These are phyloP conservation scores for Debaryomyces sp. DNA, from an alignment of 1,139 yeast species.

Conservation along the genomic window DNA sequence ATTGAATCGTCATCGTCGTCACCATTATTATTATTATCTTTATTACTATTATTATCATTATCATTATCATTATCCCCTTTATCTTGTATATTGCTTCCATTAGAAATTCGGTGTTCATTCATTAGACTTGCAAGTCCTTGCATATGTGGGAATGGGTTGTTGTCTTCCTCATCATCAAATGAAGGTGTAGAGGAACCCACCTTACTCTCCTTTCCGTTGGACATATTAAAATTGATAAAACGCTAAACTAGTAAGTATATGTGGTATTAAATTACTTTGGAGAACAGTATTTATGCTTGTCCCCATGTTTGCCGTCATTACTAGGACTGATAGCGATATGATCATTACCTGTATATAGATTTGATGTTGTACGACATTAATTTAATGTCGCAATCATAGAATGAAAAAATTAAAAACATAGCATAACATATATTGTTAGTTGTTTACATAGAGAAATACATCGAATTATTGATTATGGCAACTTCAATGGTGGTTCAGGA, in stretches of 20 bases:
- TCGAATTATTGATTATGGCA: background rate
- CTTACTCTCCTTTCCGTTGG: constrained; percentile 3
- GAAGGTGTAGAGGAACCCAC: constrained; percentile 7
- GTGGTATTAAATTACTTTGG: background rate
- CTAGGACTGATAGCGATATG: background rate
- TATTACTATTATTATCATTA: constrained; percentile 7
- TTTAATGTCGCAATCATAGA: constrained; percentile 1
- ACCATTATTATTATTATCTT: constrained; percentile 8
- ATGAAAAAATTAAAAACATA: background rate
- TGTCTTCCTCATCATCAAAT: constrained; percentile 47
- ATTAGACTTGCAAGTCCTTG: constrained; percentile 34
- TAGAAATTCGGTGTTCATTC: constrained; percentile 14
- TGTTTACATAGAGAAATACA: background rate
- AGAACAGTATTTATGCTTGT: background rate
- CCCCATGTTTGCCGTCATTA: constrained; percentile 5
- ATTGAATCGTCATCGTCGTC: constrained; percentile 30
- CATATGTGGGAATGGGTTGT: constrained; percentile 53
- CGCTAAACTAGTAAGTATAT: background rate
- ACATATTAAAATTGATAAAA: background rate
- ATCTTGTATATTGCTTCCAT: constrained; percentile 5
- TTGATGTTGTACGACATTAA: constrained; percentile 4
- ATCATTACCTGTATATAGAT: constrained; percentile 1
- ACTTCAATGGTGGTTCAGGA: background rate
- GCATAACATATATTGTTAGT: background rate
- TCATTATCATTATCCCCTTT: constrained; percentile 9